A percentile compares a stretch with the other conserved stretches of the same genome.
phyloP scores from a whole-genome alignment of 768 basidiomycete species.

The Pisolithus albus region DNA sequence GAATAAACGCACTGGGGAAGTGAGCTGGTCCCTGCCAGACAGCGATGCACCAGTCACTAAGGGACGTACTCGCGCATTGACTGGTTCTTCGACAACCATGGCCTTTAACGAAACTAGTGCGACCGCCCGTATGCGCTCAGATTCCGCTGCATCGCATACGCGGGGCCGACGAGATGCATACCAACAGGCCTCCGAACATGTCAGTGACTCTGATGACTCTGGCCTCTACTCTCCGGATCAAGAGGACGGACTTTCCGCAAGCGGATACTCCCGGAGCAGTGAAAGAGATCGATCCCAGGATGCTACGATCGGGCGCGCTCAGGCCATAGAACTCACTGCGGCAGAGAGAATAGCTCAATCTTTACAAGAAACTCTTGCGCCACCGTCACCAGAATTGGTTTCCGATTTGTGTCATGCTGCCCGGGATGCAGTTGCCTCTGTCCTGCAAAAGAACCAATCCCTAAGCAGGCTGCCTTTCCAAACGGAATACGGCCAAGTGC shows the following conservation, averaged over 20 bases:
- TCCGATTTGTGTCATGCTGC: constrained; percentile 55
- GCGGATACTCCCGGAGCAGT: constrained; percentile 27
- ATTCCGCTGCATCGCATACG: constrained; percentile 28
- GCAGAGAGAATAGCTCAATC: constrained; percentile 63
- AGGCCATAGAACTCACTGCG: constrained; percentile 46
- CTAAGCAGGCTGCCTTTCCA: constrained; percentile 37
- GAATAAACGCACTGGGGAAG: constrained; percentile 62
- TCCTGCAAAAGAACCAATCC: constrained; percentile 53
- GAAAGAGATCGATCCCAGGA: constrained; percentile 13
- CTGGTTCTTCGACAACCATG: constrained; percentile 28
- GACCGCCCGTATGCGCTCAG: constrained; percentile 25
- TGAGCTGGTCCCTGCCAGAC: constrained; percentile 67
- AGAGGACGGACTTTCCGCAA: constrained; percentile 24
- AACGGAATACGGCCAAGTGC: constrained; percentile 47
- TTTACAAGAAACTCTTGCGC: constrained; percentile 52
- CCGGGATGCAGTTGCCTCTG: constrained; percentile 53
- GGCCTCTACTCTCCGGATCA: constrained; percentile 37
- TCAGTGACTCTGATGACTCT: constrained; percentile 77
- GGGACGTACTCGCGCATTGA: constrained; percentile 28
- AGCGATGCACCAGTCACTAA: constrained; percentile 18
- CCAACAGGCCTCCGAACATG: constrained; percentile 33
- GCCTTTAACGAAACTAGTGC: constrained; percentile 17
- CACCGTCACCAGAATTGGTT: constrained; percentile 51
- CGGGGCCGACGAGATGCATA: constrained; percentile 22
- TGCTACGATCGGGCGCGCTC: constrained; percentile 12